Conservation (phyloP, 169 alveolate species). For the Cryptosporidium meleagridis region DNA sequence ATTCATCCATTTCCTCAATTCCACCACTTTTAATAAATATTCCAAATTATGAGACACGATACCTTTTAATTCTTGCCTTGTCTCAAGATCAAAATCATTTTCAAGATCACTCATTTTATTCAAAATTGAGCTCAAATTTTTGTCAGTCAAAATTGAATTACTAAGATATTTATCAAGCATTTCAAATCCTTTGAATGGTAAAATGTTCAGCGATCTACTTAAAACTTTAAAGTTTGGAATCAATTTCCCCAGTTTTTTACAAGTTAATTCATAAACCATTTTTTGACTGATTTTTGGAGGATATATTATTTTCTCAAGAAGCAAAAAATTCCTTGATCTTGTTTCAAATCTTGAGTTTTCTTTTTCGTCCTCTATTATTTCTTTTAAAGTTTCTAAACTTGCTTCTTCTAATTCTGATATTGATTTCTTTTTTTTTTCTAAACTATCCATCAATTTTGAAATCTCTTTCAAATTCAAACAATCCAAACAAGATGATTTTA, state of each 20-base stretch:
- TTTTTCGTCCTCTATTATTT: background rate
- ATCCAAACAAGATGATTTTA: background rate
- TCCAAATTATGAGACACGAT: constrained; percentile 15
- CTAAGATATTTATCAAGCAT: background rate
- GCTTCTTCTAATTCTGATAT: background rate
- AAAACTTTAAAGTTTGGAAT: constrained; percentile 20
- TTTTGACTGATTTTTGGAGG: constrained; percentile 32
- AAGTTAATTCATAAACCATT: background rate
- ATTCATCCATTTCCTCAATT: constrained; percentile 6
- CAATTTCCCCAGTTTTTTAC: background rate
- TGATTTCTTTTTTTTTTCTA: background rate
- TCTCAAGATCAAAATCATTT: background rate
- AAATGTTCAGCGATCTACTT: background rate
- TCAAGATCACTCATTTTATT: constrained; percentile 6
- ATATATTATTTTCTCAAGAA: background rate
- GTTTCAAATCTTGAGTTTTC: constrained; percentile 1
- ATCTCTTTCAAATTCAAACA: background rate
- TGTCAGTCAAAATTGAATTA: background rate
- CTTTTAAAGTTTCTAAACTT: background rate
- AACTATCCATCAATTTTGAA: background rate
- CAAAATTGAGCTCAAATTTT: background rate
- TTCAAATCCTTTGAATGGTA: constrained; percentile 32
- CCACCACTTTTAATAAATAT: background rate
- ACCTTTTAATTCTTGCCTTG: background rate
- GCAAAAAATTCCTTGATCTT: background rate